Base-by-base conservation (phyloP, 257 asterid genomes). In the Solanum pimpinellifolium region DNA sequence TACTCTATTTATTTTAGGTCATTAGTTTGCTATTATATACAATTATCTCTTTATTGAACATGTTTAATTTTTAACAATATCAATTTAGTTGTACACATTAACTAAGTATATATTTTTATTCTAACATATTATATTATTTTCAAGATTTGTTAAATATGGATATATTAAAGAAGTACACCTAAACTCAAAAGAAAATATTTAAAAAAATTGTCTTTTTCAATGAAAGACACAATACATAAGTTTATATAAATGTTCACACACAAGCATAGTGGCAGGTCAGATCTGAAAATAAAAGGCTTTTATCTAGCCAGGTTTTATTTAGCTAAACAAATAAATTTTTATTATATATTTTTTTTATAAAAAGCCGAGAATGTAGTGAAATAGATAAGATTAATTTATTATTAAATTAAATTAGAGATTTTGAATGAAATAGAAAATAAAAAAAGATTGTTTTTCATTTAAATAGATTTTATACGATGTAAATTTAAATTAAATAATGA, bases 251-350 rank as follows among this genome's bases (percentile, higher is more conserved):
- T 80, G 85, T 80, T 76, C 42, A 78, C 65, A 74, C 29, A 78
- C 66, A 27, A 27, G 84, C 65, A 78, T 27, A 78, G 65, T 78
- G 65, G 41, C 84, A 41, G 59, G 56, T 6, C 37, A n/a, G 60
- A 44, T 77, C 62, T 76, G 83, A 74, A 44, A 75, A 74, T 5
- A 23, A 20, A 10, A 10, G 44, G 59, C 9, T n/a, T 37, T 62
- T 9, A 68, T 59, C 76, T 83, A 23, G 56, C 75, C 35, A 59
- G 86, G 74, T 83, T 83, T 59, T 83, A 83, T 83, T 76, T 41
- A 3, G 35, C 21, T 29, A 39, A 41, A 6, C 3, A 73, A 35
- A 73, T 18, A 73, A 2, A 18, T 72, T 33, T 21, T 9, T 33
- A 15, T 20, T 37, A 23, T 37, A 23, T 60, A 37, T 37, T 37